Conservation (phyloP, 1,284 basidiomycete species). For the Trametes hirsuta region DNA sequence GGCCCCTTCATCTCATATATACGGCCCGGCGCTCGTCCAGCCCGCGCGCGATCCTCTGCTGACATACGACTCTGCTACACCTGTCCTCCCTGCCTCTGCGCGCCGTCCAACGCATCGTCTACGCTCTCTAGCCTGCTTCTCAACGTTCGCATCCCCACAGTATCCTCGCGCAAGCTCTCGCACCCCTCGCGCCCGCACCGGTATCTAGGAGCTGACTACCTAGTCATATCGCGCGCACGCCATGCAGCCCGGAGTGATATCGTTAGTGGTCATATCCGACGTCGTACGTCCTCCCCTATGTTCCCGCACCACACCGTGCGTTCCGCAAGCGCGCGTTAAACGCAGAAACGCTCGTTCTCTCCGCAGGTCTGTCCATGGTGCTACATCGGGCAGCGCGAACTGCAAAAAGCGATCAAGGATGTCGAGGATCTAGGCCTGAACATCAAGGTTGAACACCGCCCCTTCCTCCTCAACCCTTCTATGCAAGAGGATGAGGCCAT, state of each 20-base stretch:
- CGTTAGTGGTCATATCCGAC: constrained; percentile 72
- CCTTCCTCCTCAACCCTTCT: constrained; percentile 65
- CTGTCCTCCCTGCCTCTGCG: constrained; percentile 5
- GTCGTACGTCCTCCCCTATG: constrained; percentile 50
- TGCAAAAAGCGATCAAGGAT: constrained; percentile 66
- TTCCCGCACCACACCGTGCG: constrained; percentile 8
- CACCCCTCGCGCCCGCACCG: constrained; percentile 4
- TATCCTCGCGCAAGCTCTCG: constrained; percentile 1
- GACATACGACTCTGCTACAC: constrained; percentile 7
- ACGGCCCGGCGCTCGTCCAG: constrained; percentile 19
- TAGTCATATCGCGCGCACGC: constrained; percentile 5
- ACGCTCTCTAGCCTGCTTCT: background rate
- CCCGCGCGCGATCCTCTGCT: constrained; percentile 10
- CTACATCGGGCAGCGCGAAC: constrained; percentile 73
- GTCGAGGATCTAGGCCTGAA: constrained; percentile 62
- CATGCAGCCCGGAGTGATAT: constrained; percentile 48
- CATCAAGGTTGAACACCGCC: constrained; percentile 77
- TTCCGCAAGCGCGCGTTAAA: constrained; percentile 4
- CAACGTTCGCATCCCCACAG: background rate
- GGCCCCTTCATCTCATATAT: constrained; percentile 22
- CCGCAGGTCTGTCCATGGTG: constrained; percentile 72
- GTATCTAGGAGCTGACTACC: constrained; percentile 8
- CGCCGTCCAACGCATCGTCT: background rate
- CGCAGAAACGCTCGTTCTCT: background rate
- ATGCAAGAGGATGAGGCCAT: constrained; percentile 48